phyloP scores from a whole-genome alignment of 148 eudicot genomes.

The Tetragonia tetragonoides region DNA sequence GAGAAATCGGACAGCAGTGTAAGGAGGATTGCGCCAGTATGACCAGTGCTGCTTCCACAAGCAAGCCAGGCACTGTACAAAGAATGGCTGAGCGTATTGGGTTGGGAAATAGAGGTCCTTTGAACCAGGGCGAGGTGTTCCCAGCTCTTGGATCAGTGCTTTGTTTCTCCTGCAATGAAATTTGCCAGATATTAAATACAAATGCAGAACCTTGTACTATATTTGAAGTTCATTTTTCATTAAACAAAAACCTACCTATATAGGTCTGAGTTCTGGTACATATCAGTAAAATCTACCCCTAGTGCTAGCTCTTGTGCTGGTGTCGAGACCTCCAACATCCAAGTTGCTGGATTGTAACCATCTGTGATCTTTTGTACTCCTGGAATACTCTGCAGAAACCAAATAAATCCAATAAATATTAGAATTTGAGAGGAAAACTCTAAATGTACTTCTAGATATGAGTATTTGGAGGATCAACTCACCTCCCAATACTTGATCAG shows the following conservation, averaged over 20 bases:
- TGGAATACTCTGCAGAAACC: slow-evolving; percentile 35
- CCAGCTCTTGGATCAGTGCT: slow-evolving; percentile 48
- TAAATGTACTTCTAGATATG: no score
- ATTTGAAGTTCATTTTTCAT: not conserved
- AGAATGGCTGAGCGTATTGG: slow-evolving; percentile 53
- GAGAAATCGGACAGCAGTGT: slow-evolving; percentile 61
- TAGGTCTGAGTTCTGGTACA: slow-evolving; percentile 46
- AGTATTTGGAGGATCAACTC: slow-evolving; percentile 7
- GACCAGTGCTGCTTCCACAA: slow-evolving; percentile 76
- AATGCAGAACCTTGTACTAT: not conserved
- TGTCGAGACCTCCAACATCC: slow-evolving; percentile 75
- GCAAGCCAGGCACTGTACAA: slow-evolving; percentile 56
- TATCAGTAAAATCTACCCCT: slow-evolving; percentile 51
- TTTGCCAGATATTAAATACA: not conserved
- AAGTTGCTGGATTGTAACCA: slow-evolving; percentile 71
- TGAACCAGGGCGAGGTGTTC: slow-evolving; percentile 57
- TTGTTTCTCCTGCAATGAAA: slow-evolving; percentile 63
- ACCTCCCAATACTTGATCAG: slow-evolving; percentile 74
- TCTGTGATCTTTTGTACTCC: slow-evolving; percentile 59
- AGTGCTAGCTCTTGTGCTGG: slow-evolving; percentile 52
- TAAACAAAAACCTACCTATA: slow-evolving; percentile 35
- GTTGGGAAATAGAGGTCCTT: slow-evolving; percentile 53
- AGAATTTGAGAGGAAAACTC: not conserved
- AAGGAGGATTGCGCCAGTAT: slow-evolving; percentile 78
- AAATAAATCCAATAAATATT: not conserved